Evolutionary conservation across 2,329 filamentous ascomycete genomes (phyloP).

Genomic region (Didymella segeticola): DNA sequence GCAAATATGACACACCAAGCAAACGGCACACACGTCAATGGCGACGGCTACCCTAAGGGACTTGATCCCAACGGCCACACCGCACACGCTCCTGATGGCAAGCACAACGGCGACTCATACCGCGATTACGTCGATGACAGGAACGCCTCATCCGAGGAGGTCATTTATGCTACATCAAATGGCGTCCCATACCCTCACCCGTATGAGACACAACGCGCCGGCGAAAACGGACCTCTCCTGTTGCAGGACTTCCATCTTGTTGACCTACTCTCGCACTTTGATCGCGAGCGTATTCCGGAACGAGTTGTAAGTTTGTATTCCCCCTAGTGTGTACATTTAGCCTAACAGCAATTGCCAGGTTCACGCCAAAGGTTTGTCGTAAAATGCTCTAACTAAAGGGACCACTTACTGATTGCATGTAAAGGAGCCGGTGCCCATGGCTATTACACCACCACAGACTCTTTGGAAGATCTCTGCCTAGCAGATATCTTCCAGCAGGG

Average conservation of each 20-base stretch:
- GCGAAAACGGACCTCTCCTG: constrained; percentile 65
- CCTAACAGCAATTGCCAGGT: no score
- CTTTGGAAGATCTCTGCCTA: constrained; percentile 54
- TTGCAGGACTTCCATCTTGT: constrained; percentile 61
- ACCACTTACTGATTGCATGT: background rate
- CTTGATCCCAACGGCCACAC: constrained; percentile 18
- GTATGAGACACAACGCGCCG: constrained; percentile 63
- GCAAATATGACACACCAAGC: constrained; percentile 14
- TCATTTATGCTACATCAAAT: constrained; percentile 64
- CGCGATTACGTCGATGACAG: constrained; percentile 56
- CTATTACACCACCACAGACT: constrained; percentile 55
- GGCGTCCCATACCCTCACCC: constrained; percentile 64
- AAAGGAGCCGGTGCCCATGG: constrained; percentile 56
- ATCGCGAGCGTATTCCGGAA: constrained; percentile 59
- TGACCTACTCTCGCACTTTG: constrained; percentile 59
- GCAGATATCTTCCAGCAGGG: constrained; percentile 63
- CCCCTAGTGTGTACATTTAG: no score
- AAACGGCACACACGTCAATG: constrained; percentile 7
- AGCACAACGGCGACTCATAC: constrained; percentile 47
- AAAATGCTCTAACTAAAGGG: background rate
- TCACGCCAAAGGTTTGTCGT: constrained; percentile 50
- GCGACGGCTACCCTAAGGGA: constrained; percentile 21
- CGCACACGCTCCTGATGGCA: constrained; percentile 24
- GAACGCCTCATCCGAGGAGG: constrained; percentile 52
- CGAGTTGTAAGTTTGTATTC: constrained; percentile 49